Percentiles rank a stretch among this genome's conserved stretches.
phyloP scores from a whole-genome alignment of 177 flowering plant genomes.

The Vitis hybrid region DNA sequence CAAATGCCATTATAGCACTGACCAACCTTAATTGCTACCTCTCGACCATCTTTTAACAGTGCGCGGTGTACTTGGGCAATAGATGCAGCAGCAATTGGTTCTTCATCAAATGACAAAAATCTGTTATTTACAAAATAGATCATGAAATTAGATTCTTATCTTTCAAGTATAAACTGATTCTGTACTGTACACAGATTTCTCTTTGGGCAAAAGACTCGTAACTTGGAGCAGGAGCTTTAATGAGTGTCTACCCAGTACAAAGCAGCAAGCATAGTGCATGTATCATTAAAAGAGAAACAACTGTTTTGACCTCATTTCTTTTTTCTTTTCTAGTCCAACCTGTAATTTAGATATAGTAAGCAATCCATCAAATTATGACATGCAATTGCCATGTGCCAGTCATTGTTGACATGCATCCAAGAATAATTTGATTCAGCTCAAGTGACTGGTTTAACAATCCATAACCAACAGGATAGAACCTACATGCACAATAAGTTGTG shows the following conservation, averaged over 20 bases:
- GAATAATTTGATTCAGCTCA: too few species aligned
- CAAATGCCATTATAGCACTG: background rate
- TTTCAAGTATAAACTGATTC: slow-evolving; percentile 1
- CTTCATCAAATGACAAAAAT: slow-evolving; percentile 76
- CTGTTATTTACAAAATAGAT: slow-evolving; percentile 31
- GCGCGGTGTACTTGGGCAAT: slow-evolving; percentile 97
- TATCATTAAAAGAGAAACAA: too few species aligned
- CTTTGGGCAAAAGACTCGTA: background rate
- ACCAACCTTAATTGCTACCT: slow-evolving; percentile 93
- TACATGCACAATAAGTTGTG: too few species aligned
- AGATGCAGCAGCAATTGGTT: slow-evolving; percentile 96
- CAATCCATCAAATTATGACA: too few species aligned
- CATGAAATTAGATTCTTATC: background rate
- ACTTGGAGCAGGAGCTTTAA: background rate
- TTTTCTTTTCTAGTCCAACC: too few species aligned
- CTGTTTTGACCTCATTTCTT: too few species aligned
- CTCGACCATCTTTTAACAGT: slow-evolving; percentile 51
- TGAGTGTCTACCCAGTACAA: background rate
- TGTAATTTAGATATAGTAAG: too few species aligned
- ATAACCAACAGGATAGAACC: too few species aligned
- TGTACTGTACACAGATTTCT: background rate
- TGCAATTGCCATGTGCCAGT: too few species aligned
- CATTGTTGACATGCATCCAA: too few species aligned
- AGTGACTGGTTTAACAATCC: too few species aligned
- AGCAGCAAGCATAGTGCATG: too few species aligned